Conservation (phyloP, 345 rosid species). For the Eucalyptus sp. region DNA sequence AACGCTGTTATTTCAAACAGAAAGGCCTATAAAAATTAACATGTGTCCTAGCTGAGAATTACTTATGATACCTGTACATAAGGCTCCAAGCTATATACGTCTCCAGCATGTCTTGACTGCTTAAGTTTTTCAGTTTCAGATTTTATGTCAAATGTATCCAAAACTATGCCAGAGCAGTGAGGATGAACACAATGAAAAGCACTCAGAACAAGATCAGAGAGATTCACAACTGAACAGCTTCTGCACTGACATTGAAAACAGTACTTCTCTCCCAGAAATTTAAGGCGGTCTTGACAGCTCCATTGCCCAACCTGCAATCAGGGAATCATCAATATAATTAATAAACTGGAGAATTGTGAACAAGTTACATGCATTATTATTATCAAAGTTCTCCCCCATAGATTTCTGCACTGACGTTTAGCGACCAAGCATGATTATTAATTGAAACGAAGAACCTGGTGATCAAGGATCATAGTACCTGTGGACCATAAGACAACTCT, state of each 20-base stretch:
- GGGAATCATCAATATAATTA: background rate
- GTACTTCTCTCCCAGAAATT: conserved; percentile 63
- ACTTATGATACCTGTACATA: conserved; percentile 25
- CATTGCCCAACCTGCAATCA: conserved; percentile 28
- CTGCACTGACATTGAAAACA: conserved; percentile 56
- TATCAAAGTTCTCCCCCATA: background rate
- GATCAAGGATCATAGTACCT: conserved; percentile 17
- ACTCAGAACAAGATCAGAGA: conserved; percentile 57
- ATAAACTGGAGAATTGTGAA: background rate
- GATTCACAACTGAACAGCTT: conserved; percentile 55
- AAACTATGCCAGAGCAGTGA: conserved; percentile 58
- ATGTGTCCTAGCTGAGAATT: background rate
- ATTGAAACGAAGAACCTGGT: background rate
- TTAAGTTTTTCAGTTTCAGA: conserved; percentile 28
- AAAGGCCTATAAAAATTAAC: background rate
- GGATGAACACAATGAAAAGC: conserved; percentile 46
- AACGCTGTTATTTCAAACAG: background rate
- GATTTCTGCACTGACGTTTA: background rate
- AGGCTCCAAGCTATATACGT: conserved; percentile 9
- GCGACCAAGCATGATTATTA: background rate
- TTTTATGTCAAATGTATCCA: conserved; percentile 17
- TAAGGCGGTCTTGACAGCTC: conserved; percentile 57
- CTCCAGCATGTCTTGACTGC: background rate
- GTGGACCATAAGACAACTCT: conserved; percentile 89
- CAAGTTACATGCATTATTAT: background rate